Evolutionary conservation across 2,329 filamentous ascomycete species (phyloP), one percentile per base, ranked within the genome.

Genomic region (Fusarium torreyae): DNA sequence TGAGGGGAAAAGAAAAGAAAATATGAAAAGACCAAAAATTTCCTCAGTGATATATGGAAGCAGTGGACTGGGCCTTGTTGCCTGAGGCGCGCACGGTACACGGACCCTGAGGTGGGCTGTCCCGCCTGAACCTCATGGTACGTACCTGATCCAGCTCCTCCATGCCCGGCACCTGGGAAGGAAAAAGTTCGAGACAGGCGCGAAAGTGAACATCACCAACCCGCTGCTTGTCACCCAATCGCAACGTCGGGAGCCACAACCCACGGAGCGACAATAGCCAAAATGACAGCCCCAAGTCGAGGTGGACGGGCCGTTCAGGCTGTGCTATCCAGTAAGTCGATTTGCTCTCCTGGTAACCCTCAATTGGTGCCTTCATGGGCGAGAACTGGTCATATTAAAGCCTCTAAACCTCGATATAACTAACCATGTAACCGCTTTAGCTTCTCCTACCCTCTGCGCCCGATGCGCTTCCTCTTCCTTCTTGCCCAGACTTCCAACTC

Each of bases 221-320:
- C 34, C 57, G 46, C 70, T 57, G 65, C 60, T 45, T 33, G 34
- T 65, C 55, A 56, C 66, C 34, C 34, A 62, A 60, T 63, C 57
- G 57, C 51, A 63, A 48, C 53, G 49, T 57, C 57, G 54, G 60
- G 67, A 67, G 64, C 54, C 54, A 58, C 42, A 49, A 57, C 33
- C 51, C 36, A 44, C 54, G 34, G 52, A 57, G 60, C 48, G 42
- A 58, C 67, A 17, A 50, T 43, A 57, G 38, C 55, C 63, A 70
- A 52, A 75, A 73, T 89, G 87, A 81, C 85, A 70, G 83, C 85
- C 71, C 84, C 86, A 74, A 87, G 87, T 81, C 86, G 87, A 83
- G 86, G 87, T 69, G 78, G 84, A 70, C 82, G 79, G 75, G 83
- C 83, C 76, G 77, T 84, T 62, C 81, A 83, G 73, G 81, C 81